Evolutionary conservation across 2,329 filamentous ascomycete species (phyloP).

Genomic region (Paraphoma chrysanthemicola): DNA sequence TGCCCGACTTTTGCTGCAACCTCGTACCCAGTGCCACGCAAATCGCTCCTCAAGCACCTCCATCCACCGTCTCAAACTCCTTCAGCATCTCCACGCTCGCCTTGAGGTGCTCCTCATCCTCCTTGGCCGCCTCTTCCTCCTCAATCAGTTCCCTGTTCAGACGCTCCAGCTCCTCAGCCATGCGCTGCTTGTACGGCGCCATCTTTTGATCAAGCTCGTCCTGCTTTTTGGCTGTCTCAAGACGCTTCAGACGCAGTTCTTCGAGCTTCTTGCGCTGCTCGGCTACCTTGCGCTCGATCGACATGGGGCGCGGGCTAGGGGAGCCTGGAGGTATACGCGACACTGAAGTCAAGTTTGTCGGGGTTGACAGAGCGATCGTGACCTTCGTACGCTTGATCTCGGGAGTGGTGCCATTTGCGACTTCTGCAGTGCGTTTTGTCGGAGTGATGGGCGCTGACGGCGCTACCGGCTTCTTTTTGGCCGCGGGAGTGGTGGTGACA

Average conservation of each 20-base stretch:
- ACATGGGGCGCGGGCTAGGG: constrained; percentile 1
- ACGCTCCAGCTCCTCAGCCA: constrained; percentile 29
- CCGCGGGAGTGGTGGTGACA: constrained; percentile 1
- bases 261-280: constrained; percentile 27
- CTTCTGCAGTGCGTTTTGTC: constrained; percentile 11
- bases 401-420: neutral
- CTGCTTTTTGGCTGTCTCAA: constrained; percentile 22
- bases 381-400: constrained; percentile 19
- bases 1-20: neutral
- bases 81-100: constrained; percentile 22
- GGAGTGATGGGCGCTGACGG: neutral
- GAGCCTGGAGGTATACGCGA: constrained; percentile 4
- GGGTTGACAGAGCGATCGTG: neutral
- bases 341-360: neutral
- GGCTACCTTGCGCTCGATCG: constrained; percentile 16
- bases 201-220: constrained; percentile 19
- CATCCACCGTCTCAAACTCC: constrained; percentile 20
- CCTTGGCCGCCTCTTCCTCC: constrained; percentile 16
- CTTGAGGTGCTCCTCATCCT: constrained; percentile 21
- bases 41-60: constrained; percentile 1
- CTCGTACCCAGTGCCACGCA: too few relatives aligned
- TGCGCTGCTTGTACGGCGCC: constrained; percentile 20
- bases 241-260: constrained; percentile 17
- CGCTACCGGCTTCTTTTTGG: neutral
- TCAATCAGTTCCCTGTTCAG: constrained; percentile 23